Percentiles rank a stretch among this genome's conserved stretches.
Conservation (phyloP, 441 rosid genomes). For the Lagerstroemia fauriei region DNA sequence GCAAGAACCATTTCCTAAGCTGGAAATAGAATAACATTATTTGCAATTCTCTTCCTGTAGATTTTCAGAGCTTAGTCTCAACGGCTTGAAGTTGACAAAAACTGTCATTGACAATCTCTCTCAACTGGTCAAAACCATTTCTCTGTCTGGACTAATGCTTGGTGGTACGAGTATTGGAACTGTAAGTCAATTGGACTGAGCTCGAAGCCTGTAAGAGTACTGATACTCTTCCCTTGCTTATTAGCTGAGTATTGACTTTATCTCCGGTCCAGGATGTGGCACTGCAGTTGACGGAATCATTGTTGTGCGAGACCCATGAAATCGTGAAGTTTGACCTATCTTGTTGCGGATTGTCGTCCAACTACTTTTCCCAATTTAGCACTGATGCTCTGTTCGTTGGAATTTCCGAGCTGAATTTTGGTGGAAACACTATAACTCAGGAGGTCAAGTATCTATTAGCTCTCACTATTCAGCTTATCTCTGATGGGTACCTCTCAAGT, state of each 20-base stretch:
- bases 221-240: not conserved
- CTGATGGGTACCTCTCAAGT: not conserved
- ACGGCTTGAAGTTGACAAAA: constrained; percentile 71
- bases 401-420: constrained; percentile 70
- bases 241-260: not conserved
- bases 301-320: constrained; percentile 55
- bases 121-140: constrained; percentile 57
- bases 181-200: constrained; percentile 42
- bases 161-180: constrained; percentile 79
- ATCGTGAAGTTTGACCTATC: constrained; percentile 78
- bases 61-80: constrained; percentile 79
- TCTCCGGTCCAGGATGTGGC: constrained; percentile 62
- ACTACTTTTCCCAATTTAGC: constrained; percentile 46
- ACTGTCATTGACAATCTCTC: constrained; percentile 68
- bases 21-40: not conserved
- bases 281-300: constrained; percentile 57
- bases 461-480: constrained; percentile 17
- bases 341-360: constrained; percentile 58
- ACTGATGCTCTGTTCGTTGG: constrained; percentile 41
- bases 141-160: constrained; percentile 72
- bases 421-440: constrained; percentile 64
- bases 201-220: not conserved
- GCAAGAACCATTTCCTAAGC: constrained; percentile 10
- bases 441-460: constrained; percentile 48
- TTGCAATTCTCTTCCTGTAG: constrained; percentile 39